Percentiles rank a stretch among this genome's conserved stretches.
Conservation (phyloP, 2,329 filamentous ascomycete species). For the Knoxdaviesia capensis region DNA sequence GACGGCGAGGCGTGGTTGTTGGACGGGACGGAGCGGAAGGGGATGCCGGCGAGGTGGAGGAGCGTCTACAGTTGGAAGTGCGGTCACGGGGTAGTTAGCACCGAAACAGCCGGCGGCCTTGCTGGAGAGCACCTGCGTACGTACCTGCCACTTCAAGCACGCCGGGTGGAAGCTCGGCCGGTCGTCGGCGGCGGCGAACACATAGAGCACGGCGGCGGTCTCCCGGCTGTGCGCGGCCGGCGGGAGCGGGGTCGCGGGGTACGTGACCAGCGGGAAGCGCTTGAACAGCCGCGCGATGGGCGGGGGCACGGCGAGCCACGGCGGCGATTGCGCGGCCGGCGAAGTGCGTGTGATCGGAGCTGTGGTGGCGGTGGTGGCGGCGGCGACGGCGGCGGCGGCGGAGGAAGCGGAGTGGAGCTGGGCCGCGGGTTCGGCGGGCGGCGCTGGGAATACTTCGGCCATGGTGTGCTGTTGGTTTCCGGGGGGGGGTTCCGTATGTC, state of each 20-base stretch:
- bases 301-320: conserved; percentile 41
- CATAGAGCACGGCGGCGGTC: conserved; percentile 40
- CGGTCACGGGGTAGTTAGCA: conserved; percentile 1
- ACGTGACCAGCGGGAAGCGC: conserved; percentile 57
- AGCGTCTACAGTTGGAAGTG: conserved; percentile 40
- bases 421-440: not conserved
- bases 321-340: conserved; percentile 8
- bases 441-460: no score
- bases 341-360: conserved; percentile 6
- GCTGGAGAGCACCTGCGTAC: no score
- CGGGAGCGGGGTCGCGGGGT: conserved; percentile 57
- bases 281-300: conserved; percentile 73
- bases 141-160: conserved; percentile 91
- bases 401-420: not conserved
- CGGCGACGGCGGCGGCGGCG: conserved; percentile 1
- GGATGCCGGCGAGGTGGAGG: conserved; percentile 53
- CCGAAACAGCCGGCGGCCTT: no score
- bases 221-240: conserved; percentile 23
- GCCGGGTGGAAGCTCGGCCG: conserved; percentile 73
- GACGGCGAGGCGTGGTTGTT: conserved; percentile 88
- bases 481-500: no score
- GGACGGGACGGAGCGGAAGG: conserved; percentile 47
- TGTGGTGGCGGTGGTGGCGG: conserved; percentile 4
- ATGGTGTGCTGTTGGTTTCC: no score
- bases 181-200: conserved; percentile 50